phyloP scores from a whole-genome alignment of 768 basidiomycete species.

The Hemileccinum impolitum region DNA sequence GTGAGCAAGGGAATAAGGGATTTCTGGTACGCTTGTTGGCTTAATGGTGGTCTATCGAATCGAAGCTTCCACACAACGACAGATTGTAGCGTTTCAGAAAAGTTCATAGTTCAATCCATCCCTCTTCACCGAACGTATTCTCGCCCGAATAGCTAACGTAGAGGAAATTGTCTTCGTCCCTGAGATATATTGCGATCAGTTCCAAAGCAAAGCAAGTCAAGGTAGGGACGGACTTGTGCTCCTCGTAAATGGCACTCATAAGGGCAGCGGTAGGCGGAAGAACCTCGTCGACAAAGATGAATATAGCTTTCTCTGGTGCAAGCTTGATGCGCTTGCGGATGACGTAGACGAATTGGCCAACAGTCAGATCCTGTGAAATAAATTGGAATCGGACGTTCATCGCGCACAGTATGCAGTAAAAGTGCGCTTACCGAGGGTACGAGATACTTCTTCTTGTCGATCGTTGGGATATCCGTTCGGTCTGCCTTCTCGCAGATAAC shows the following conservation, averaged over 20 bases:
- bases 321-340: slow-evolving; percentile 99
- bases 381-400: slow-evolving; percentile 27
- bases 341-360: slow-evolving; percentile 99
- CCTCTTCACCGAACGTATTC: slow-evolving; percentile 79
- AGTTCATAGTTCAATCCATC: slow-evolving; percentile 33
- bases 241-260: slow-evolving; percentile 99
- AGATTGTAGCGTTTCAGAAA: slow-evolving; percentile 18
- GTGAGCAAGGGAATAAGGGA: slow-evolving; percentile 5
- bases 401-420: slow-evolving; percentile 1
- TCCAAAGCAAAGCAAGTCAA: slow-evolving; percentile 2
- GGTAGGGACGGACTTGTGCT: slow-evolving; percentile 82
- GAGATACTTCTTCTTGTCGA: slow-evolving; percentile 99
- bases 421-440: slow-evolving; percentile 80
- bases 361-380: slow-evolving; percentile 77
- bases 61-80: slow-evolving; percentile 18
- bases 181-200: slow-evolving; percentile 36
- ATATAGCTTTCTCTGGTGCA: slow-evolving; percentile 99
- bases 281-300: slow-evolving; percentile 99
- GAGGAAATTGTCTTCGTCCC: slow-evolving; percentile 98
- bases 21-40: slow-evolving; percentile 26
- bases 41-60: slow-evolving; percentile 26
- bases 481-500: slow-evolving; percentile 99
- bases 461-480: slow-evolving; percentile 96
- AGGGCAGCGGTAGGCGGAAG: slow-evolving; percentile 96
- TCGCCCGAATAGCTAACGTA: slow-evolving; percentile 99